Conservation (phyloP, 352 stramenopile genomes). For the Phytophthora idaei region DNA sequence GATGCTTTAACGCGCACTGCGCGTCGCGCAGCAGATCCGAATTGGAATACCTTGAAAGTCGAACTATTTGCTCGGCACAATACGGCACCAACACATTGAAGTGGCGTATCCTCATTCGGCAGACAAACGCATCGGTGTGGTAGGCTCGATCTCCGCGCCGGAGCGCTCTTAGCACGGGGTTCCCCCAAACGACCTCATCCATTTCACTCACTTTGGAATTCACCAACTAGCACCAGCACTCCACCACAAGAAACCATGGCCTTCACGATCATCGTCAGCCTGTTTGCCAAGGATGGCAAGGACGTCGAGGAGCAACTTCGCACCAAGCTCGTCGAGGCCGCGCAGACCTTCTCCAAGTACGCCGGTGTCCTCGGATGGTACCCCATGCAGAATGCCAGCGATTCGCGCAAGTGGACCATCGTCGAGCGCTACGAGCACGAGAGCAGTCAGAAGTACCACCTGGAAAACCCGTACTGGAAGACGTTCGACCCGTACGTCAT, state of each 20-base stretch:
- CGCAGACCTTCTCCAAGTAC: constrained; percentile 26
- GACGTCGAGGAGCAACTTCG: constrained; percentile 25
- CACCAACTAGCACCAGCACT: constrained; percentile 5
- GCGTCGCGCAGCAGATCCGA: no score
- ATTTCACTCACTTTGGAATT: constrained; percentile 27
- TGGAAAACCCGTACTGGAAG: constrained; percentile 40
- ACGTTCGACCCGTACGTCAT: constrained; percentile 37
- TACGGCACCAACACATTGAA: no score
- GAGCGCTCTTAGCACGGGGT: no score
- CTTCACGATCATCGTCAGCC: constrained; percentile 26
- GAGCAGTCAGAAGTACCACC: constrained; percentile 40
- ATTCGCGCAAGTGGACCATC: constrained; percentile 30
- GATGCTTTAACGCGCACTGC: no score
- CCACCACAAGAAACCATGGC: constrained; percentile 17
- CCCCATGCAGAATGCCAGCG: constrained; percentile 21
- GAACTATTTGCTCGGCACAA: no score
- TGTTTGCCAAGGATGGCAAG: constrained; percentile 24
- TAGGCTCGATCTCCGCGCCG: no score
- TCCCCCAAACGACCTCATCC: background rate
- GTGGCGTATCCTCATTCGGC: no score
- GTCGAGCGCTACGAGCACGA: constrained; percentile 38
- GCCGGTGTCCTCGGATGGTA: constrained; percentile 15
- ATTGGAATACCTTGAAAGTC: no score
- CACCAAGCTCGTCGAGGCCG: constrained; percentile 22
- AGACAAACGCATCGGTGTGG: no score